Evolutionary conservation across 805 yeast genomes (phyloP).

Genomic region (Candida jianshihensis): DNA sequence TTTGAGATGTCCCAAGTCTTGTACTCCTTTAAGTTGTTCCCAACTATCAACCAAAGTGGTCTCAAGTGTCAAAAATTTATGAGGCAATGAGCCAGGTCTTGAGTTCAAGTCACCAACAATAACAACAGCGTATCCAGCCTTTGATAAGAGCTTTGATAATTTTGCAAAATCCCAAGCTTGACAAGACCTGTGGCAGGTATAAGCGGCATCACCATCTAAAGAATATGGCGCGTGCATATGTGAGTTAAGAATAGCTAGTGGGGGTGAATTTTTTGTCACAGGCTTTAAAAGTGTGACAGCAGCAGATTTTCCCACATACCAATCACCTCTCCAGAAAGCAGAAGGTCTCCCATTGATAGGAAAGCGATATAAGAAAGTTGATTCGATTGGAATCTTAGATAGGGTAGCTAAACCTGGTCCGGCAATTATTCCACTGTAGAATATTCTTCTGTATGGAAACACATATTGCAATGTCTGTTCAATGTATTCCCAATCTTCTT

Average conservation of each 20-base stretch:
- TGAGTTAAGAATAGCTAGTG: slow-evolving; percentile 76
- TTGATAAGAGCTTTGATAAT: slow-evolving; percentile 49
- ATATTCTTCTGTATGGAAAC: slow-evolving; percentile 63
- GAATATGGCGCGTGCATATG: slow-evolving; percentile 98
- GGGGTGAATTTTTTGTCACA: slow-evolving; percentile 35
- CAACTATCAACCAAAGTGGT: slow-evolving; percentile 77
- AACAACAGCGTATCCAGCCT: slow-evolving; percentile 78
- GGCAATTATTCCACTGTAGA: slow-evolving; percentile 75
- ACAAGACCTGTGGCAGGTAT: slow-evolving; percentile 81
- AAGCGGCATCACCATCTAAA: slow-evolving; percentile 75
- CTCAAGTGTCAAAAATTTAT: slow-evolving; percentile 60
- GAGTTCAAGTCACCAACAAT: slow-evolving; percentile 93
- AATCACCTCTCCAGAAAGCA: slow-evolving; percentile 92
- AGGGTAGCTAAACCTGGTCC: slow-evolving; percentile 92
- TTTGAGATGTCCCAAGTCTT: slow-evolving; percentile 35
- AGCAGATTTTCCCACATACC: slow-evolving; percentile 92
- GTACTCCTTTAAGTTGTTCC: slow-evolving; percentile 56
- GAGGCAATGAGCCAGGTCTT: slow-evolving; percentile 79
- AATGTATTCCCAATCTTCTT: slow-evolving; percentile 72
- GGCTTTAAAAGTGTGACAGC: slow-evolving; percentile 66
- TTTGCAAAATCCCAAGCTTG: slow-evolving; percentile 95
- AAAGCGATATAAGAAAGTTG: slow-evolving; percentile 73
- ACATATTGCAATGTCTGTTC: slow-evolving; percentile 32
- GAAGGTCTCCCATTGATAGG: slow-evolving; percentile 93
- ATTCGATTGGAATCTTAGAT: slow-evolving; percentile 76